phyloP scores from a whole-genome alignment of 495 filamentous ascomycete species.

The Penicillium bovifimosum region DNA sequence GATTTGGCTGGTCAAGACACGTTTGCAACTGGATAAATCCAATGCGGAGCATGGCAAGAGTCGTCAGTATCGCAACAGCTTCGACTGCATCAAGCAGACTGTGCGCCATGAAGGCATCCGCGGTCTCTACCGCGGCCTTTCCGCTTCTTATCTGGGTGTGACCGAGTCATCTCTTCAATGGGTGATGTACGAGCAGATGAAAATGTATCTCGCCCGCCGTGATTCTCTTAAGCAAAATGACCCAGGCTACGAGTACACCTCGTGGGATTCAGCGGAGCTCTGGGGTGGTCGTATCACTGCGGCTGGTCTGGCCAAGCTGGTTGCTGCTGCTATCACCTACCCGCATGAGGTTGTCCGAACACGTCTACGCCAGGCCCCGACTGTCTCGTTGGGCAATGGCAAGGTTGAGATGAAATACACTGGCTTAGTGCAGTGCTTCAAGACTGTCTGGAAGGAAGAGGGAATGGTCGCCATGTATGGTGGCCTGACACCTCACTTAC shows the following conservation, averaged over 20 bases:
- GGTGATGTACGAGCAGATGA: slow-evolving; percentile 56
- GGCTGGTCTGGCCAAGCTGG: slow-evolving; percentile 51
- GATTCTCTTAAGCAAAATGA: slow-evolving; percentile 31
- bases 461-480: slow-evolving; percentile 53
- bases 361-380: slow-evolving; percentile 50
- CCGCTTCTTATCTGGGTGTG: slow-evolving; percentile 52
- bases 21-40: slow-evolving; percentile 52
- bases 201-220: slow-evolving; percentile 39
- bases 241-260: slow-evolving; percentile 22
- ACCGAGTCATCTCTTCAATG: slow-evolving; percentile 53
- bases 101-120: slow-evolving; percentile 47
- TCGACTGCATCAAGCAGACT: slow-evolving; percentile 51
- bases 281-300: slow-evolving; percentile 46
- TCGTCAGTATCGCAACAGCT: slow-evolving; percentile 49
- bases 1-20: slow-evolving; percentile 57
- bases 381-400: slow-evolving; percentile 29
- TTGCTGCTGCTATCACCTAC: slow-evolving; percentile 53
- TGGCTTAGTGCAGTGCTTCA: slow-evolving; percentile 51
- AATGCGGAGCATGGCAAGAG: slow-evolving; percentile 36
- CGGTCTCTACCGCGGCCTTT: slow-evolving; percentile 51
- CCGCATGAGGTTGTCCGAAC: slow-evolving; percentile 56
- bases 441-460: slow-evolving; percentile 50
- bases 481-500: slow-evolving; percentile 53
- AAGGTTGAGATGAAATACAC: slow-evolving; percentile 47
- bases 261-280: slow-evolving; percentile 43